Evolutionary conservation across 495 filamentous ascomycete genomes (phyloP).

Genomic region (Hypoxylon cercidicola): DNA sequence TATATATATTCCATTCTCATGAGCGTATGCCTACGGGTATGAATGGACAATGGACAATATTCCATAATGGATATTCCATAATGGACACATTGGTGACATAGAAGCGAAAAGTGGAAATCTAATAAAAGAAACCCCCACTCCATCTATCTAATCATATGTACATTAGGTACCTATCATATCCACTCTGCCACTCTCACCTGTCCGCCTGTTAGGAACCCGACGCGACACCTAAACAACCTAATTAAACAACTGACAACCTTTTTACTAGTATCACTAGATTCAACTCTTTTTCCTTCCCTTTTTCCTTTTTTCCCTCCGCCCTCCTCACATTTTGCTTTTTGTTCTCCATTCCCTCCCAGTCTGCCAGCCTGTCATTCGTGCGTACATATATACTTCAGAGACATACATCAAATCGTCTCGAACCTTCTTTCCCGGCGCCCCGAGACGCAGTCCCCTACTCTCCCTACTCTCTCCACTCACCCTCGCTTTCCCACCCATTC

Average conservation of each 20-base stretch:
- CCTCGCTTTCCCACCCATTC: conserved; percentile 2
- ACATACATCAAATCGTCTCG: conserved; percentile 20
- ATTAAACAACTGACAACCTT: too few species aligned
- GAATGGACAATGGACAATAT: not conserved
- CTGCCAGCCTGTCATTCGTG: conserved; percentile 11
- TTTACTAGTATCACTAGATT: not conserved
- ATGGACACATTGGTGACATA: too few species aligned
- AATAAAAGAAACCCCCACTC: conserved; percentile 1
- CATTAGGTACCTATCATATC: not conserved
- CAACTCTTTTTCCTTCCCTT: conserved; percentile 12
- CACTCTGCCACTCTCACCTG: too few species aligned
- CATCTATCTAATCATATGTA: too few species aligned
- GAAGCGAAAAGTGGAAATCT: too few species aligned
- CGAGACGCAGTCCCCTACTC: conserved; percentile 16
- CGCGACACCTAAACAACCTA: conserved; percentile 6
- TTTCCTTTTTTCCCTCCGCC: not conserved
- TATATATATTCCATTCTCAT: too few species aligned
- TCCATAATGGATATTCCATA: too few species aligned
- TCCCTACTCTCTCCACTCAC: conserved; percentile 12
- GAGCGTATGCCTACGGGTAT: too few species aligned
- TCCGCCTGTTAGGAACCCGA: not conserved
- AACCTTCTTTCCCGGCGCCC: conserved; percentile 19
- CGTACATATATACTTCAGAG: conserved; percentile 10
- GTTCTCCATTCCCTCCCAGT: not conserved
- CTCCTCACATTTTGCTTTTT: conserved; percentile 5